These are phyloP conservation scores for Avena eriantha DNA, from an alignment of 176 grass and related monocot species.

Conservation along the genomic window DNA sequence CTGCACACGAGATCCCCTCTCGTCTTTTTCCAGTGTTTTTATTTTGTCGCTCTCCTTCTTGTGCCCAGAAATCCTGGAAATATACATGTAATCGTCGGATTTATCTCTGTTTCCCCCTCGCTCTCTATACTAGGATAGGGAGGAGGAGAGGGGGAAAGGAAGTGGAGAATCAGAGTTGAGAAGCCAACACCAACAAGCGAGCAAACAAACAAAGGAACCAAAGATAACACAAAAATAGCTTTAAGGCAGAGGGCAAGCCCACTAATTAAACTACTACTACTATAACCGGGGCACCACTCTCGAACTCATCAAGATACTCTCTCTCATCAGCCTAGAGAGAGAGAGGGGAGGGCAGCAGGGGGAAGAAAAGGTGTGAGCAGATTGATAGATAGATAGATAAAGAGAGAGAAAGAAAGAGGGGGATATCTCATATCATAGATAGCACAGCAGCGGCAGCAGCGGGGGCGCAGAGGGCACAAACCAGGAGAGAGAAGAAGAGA, in stretches of 20 bases:
- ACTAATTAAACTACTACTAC: conserved; percentile 38
- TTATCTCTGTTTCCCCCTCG: neutral
- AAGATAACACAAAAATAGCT: conserved; percentile 73
- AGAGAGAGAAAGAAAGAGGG: neutral
- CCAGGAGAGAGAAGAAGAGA: conserved; percentile 1
- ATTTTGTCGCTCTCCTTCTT: neutral
- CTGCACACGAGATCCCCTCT: neutral
- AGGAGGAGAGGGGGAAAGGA: neutral
- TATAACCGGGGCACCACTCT: conserved; percentile 7
- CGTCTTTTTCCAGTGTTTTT: conserved; percentile 30
- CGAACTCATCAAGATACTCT: conserved; percentile 45
- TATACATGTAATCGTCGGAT: neutral
- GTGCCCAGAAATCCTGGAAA: conserved; percentile 10
- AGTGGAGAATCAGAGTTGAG: conserved; percentile 4
- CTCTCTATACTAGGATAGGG: neutral
- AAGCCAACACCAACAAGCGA: conserved; percentile 53
- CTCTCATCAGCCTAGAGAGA: neutral
- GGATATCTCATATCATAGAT: conserved; percentile 46
- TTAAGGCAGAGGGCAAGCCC: conserved; percentile 6
- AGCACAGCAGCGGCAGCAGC: conserved; percentile 42
- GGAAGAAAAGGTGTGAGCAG: conserved; percentile 23
- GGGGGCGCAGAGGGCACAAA: conserved; percentile 21
- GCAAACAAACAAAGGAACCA: conserved; percentile 56
- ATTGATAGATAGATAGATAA: conserved; percentile 14
- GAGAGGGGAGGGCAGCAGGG: neutral